Conservation (phyloP, 2,329 filamentous ascomycete genomes). For the Arthroderma sp. region DNA sequence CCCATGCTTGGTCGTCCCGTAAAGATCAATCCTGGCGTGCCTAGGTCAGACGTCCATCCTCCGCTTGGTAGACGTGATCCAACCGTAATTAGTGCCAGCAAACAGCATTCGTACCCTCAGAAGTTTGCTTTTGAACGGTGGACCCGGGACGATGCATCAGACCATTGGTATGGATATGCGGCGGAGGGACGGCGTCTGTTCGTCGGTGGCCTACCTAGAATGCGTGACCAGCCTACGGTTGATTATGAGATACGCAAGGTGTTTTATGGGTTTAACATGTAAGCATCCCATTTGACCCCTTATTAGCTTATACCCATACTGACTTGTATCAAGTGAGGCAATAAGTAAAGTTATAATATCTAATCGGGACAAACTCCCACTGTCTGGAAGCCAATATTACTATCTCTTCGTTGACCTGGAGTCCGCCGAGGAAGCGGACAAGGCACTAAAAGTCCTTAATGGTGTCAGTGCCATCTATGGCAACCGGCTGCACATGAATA, state of each 20-base stretch:
- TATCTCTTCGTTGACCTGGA: slow-evolving; percentile 53
- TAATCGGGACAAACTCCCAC: slow-evolving; percentile 43
- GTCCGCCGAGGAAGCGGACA: slow-evolving; percentile 42
- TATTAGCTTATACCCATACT: neutral
- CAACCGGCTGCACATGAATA: slow-evolving; percentile 28
- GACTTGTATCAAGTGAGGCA: slow-evolving; percentile 26
- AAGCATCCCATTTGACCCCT: slow-evolving; percentile 13
- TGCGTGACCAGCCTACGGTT: slow-evolving; percentile 32
- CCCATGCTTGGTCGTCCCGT: slow-evolving; percentile 47
- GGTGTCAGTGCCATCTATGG: slow-evolving; percentile 33
- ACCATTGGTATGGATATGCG: slow-evolving; percentile 23
- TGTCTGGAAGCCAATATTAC: slow-evolving; percentile 48
- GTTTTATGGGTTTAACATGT: slow-evolving; percentile 36
- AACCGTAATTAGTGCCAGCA: neutral
- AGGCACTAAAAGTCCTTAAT: slow-evolving; percentile 38
- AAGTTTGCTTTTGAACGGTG: slow-evolving; percentile 31
- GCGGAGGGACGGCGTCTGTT: slow-evolving; percentile 36
- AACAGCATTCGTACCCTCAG: neutral
- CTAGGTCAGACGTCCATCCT: slow-evolving; percentile 35
- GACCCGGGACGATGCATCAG: slow-evolving; percentile 31
- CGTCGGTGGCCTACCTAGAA: slow-evolving; percentile 36
- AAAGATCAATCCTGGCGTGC: slow-evolving; percentile 53
- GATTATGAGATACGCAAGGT: slow-evolving; percentile 34
- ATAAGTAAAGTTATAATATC: slow-evolving; percentile 47
- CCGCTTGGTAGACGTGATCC: slow-evolving; percentile 10